Percentiles rank a stretch among this genome's conserved stretches.
Conservation (phyloP, 371 early-diverging fungal genomes). For the Syncephalastrum racemosum region DNA sequence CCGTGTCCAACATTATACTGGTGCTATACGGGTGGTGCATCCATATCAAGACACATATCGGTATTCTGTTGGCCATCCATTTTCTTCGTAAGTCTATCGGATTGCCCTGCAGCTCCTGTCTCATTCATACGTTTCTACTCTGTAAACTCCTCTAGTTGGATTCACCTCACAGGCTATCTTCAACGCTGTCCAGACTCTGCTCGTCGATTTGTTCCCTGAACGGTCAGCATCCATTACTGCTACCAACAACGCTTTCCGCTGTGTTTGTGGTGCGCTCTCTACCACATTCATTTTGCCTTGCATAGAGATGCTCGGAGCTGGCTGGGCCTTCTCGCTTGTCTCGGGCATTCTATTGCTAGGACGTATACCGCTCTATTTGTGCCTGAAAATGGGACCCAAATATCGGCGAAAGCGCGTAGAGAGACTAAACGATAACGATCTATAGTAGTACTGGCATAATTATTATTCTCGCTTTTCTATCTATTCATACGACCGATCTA, state of each 20-base stretch:
- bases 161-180: conserved; percentile 29
- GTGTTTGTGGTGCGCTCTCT: conserved; percentile 29
- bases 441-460: no score
- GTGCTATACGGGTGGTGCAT: conserved; percentile 41
- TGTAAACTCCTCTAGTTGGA: conserved; percentile 21
- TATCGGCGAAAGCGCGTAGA: no score
- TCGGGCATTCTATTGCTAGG: conserved; percentile 21
- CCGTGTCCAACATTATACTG: conserved; percentile 27
- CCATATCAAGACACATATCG: conserved; percentile 23
- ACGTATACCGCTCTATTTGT: no score
- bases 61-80: conserved; percentile 25
- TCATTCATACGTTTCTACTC: background rate
- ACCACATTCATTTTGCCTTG: conserved; percentile 25
- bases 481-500: no score
- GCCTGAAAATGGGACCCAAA: no score
- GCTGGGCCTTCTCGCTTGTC: conserved; percentile 31
- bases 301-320: conserved; percentile 22
- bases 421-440: no score
- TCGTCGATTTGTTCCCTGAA: conserved; percentile 39
- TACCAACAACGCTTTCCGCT: conserved; percentile 31
- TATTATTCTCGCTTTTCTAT: no score
- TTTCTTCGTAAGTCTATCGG: conserved; percentile 26
- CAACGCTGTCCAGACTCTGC: conserved; percentile 19
- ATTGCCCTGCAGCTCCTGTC: no score
- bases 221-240: conserved; percentile 36